phyloP scores from a whole-genome alignment of 2,329 filamentous ascomycete genomes.

The Raffaelea ambrosiae region DNA sequence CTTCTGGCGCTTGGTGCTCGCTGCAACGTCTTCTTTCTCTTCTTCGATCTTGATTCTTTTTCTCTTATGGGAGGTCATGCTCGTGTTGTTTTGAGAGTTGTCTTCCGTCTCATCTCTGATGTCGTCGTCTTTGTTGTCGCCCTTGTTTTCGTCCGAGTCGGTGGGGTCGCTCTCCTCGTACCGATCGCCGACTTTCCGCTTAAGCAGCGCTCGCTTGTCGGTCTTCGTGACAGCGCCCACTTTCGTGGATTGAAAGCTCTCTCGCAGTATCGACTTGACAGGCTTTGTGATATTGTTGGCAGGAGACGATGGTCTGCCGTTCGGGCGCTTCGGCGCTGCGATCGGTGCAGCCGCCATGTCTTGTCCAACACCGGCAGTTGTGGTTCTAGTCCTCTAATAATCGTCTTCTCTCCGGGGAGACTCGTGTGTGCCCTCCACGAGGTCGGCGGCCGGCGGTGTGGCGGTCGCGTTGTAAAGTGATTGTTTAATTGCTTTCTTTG shows the following conservation, averaged over 20 bases:
- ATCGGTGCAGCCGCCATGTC: background rate
- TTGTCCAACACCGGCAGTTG: too few relatives aligned
- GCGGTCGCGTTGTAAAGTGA: too few relatives aligned
- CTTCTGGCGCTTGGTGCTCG: constrained; percentile 41
- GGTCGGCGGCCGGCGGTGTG: too few relatives aligned
- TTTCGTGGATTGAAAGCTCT: background rate
- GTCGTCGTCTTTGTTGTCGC: background rate
- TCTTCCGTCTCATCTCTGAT: background rate
- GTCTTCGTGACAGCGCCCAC: constrained; percentile 2
- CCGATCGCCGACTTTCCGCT: too few relatives aligned
- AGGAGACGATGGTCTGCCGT: background rate
- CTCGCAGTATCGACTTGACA: background rate
- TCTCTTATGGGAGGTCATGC: too few relatives aligned
- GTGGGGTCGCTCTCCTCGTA: background rate
- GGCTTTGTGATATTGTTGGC: background rate
- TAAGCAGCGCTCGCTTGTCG: background rate
- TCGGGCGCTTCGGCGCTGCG: too few relatives aligned
- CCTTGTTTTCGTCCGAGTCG: background rate
- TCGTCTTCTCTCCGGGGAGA: too few relatives aligned
- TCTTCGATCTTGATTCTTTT: background rate
- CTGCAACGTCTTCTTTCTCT: background rate
- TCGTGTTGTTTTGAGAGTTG: background rate
- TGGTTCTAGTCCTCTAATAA: too few relatives aligned
- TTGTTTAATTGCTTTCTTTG: background rate
- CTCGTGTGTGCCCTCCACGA: too few relatives aligned